These are phyloP conservation scores for Colletotrichum sublineola DNA, from an alignment of 2,329 filamentous ascomycete species.

Conservation along the genomic window DNA sequence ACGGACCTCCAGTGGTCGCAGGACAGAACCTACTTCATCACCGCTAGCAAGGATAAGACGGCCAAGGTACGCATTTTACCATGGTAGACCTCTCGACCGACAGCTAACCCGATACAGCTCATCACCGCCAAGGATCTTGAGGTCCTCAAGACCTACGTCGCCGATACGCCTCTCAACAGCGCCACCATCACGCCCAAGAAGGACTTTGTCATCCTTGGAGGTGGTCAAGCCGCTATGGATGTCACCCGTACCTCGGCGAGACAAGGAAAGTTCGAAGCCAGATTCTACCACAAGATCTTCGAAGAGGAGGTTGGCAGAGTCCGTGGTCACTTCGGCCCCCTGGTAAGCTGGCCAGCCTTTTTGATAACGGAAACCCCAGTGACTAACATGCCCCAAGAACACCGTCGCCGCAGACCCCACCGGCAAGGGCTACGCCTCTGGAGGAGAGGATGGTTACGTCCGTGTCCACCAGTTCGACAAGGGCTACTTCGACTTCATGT, in stretches of 20 bases:
- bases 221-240: slow-evolving; percentile 98
- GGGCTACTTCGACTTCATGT: slow-evolving; percentile 98
- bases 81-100: not conserved
- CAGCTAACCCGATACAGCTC: slow-evolving; percentile 64
- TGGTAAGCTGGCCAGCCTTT: slow-evolving; percentile 59
- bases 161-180: slow-evolving; percentile 97
- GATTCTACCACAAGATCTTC: slow-evolving; percentile 99
- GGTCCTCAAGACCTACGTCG: slow-evolving; percentile 90
- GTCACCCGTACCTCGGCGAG: slow-evolving; percentile 94
- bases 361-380: no score
- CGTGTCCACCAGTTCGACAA: slow-evolving; percentile 99
- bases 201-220: slow-evolving; percentile 97
- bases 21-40: slow-evolving; percentile 98
- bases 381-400: slow-evolving; percentile 65
- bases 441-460: slow-evolving; percentile 98
- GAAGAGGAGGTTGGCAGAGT: slow-evolving; percentile 99
- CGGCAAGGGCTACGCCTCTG: slow-evolving; percentile 92
- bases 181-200: slow-evolving; percentile 95
- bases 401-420: slow-evolving; percentile 94
- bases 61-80: slow-evolving; percentile 73
- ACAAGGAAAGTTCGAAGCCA: slow-evolving; percentile 98
- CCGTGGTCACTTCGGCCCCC: slow-evolving; percentile 93
- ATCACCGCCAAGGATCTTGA: slow-evolving; percentile 88
- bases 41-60: slow-evolving; percentile 96
- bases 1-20: slow-evolving; percentile 95